Evolutionary conservation across 345 rosid genomes (phyloP), one percentile per base, ranked within the genome.

Genomic region (Euphorbia tirucalli): DNA sequence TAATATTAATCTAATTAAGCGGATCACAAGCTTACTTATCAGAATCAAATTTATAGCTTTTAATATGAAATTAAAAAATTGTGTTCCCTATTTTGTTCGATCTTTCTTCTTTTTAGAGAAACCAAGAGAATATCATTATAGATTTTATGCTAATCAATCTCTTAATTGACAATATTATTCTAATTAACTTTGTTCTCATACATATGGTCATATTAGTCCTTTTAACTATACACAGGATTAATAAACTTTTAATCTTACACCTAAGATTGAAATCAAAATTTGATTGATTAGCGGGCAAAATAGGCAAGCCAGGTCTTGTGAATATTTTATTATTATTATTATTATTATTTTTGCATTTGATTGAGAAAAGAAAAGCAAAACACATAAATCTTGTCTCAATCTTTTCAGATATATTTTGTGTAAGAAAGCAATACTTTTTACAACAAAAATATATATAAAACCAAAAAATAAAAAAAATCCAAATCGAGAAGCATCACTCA

Each of bases 261-360:
- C 5, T 6, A 19, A 61, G 44, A 56, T n/a, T 32, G 60, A 59
- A 24, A 49, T 72, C 56, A 28, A 41, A 31, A 59, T 55, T n/a
- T n/a, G n/a, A n/a, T 3, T 16, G 63, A 25, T 71, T 48, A 71
- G 71, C 41, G 30, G 80, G 74, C 71, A 73, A 75, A 78, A 55
- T 22, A 13, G 57, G 41, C 46, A 65, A 57, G n/a, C n/a, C n/a
- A n/a, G n/a, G n/a, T n/a, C n/a, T n/a, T n/a, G n/a, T n/a, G n/a
- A n/a, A n/a, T n/a, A n/a, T n/a, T n/a, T n/a, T n/a, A n/a, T n/a
- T n/a, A n/a, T n/a, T n/a, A n/a, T n/a, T n/a, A n/a, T n/a, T n/a
- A n/a, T n/a, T n/a, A n/a, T n/a, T n/a, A n/a, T n/a, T n/a, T n/a
- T n/a, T n/a, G n/a, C n/a, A n/a, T n/a, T n/a, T n/a, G n/a, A n/a